Conservation (phyloP, 169 alveolate genomes). For the Toxoplasma gondii region DNA sequence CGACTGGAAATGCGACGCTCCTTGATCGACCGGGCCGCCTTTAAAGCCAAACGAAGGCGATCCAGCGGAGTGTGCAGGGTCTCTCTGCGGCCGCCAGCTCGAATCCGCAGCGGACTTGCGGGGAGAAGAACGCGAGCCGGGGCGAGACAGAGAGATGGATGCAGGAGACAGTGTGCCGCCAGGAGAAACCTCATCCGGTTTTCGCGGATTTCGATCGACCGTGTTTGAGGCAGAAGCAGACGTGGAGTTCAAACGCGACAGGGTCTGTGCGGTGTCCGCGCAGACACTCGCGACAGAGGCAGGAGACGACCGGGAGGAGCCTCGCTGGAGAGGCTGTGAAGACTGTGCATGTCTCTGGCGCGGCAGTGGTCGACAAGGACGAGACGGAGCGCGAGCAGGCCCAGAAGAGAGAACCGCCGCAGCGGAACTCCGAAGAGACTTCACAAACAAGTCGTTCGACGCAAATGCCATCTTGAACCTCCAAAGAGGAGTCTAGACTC, state of each 20-base stretch:
- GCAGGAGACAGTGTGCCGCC: too few relatives aligned
- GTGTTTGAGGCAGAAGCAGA: background rate
- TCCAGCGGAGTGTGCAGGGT: too few relatives aligned
- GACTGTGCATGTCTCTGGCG: background rate
- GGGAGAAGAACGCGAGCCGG: too few relatives aligned
- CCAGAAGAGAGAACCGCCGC: background rate
- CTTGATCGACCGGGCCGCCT: too few relatives aligned
- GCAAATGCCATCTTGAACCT: background rate
- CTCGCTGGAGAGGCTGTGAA: background rate
- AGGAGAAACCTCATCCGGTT: too few relatives aligned
- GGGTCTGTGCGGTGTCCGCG: background rate
- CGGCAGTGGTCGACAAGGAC: background rate
- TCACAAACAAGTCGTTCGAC: background rate
- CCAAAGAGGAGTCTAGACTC: too few relatives aligned
- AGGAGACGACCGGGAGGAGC: background rate
- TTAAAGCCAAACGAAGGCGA: too few relatives aligned
- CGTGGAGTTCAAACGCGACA: background rate
- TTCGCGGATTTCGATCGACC: too few relatives aligned
- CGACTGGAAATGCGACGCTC: too few relatives aligned
- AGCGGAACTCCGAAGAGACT: background rate
- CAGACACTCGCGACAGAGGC: background rate
- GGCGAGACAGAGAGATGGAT: too few relatives aligned
- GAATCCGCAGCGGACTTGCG: too few relatives aligned
- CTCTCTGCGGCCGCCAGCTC: too few relatives aligned
- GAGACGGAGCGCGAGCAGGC: background rate